Evolutionary conservation across 2,329 filamentous ascomycete genomes (phyloP), one percentile per base, ranked within the genome.

Genomic region (Phyllosticta paracitricarpa): DNA sequence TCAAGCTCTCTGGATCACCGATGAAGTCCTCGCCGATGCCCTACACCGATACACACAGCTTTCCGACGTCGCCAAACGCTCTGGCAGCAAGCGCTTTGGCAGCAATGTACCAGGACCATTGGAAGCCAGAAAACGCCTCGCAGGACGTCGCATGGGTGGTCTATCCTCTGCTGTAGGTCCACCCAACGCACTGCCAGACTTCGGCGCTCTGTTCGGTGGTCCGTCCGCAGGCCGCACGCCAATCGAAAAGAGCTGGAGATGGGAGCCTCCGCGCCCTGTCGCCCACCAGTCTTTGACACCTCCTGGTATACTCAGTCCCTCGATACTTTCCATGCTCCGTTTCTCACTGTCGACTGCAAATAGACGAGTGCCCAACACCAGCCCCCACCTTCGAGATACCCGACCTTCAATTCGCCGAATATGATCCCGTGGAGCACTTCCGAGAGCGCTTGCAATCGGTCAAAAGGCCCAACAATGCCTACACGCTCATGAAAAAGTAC

Each of bases 21-120:
- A 88, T 66, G 76, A 82, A 54, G 66, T 81, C 25, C 77, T 88
- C 14, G 71, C 74, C 25, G 71, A 74, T 58, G 79, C 80, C 2
- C 82, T 84, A 65, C 65, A 72, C 63, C 77, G 78, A 25, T 84
- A 83, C 71, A 73, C 55, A 51, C 33, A 56, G 14, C 33, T 54
- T 19, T 62, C 60, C 51, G 51, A 62, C 76, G 59, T 78, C 76
- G 54, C 77, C 76, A 63, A 72, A 72, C 62, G 75, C 73, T 64
- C 69, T 51, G 76, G 78, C 63, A 76, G 77, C 65, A 72, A 72
- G 68, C 79, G 83, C 64, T 76, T 83, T 79, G 83, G 81, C 65
- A 85, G 83, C 75, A 78, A 78, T 65, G 80, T 84, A 2, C 84
- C 84, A 10, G 84, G 84, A 2, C 84, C 84, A 68, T 74, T 86